phyloP scores from a whole-genome alignment of 2,329 filamentous ascomycete genomes.

The Cordyceps cicadae region DNA sequence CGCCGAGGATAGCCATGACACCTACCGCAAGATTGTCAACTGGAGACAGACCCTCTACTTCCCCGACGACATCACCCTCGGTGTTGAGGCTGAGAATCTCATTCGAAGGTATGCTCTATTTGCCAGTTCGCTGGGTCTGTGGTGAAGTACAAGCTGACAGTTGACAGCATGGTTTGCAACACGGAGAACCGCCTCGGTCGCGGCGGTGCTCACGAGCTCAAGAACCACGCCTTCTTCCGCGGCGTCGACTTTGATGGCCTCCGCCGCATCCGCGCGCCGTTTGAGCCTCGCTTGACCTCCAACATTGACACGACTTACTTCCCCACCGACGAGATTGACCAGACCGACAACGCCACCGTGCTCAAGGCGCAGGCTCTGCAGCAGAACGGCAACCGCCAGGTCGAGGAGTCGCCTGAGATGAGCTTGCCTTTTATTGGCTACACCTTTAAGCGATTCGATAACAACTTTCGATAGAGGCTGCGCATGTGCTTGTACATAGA shows the following conservation, averaged over 20 bases:
- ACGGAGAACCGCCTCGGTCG: constrained; percentile 85
- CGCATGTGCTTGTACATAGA: neutral
- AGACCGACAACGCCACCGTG: constrained; percentile 84
- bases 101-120: constrained; percentile 66
- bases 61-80: constrained; percentile 86
- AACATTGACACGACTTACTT: constrained; percentile 98
- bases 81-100: constrained; percentile 80
- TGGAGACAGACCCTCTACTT: constrained; percentile 96
- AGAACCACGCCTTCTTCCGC: constrained; percentile 89
- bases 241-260: constrained; percentile 93
- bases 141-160: constrained; percentile 12
- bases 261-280: constrained; percentile 86
- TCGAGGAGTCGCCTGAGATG: constrained; percentile 84
- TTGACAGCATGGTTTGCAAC: constrained; percentile 79
- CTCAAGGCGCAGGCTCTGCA: constrained; percentile 76
- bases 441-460: constrained; percentile 89
- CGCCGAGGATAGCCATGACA: constrained; percentile 93
- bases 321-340: constrained; percentile 96
- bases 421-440: constrained; percentile 66
- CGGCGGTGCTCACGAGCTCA: constrained; percentile 83
- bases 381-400: constrained; percentile 45
- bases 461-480: constrained; percentile 50
- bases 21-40: constrained; percentile 98
- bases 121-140: neutral
- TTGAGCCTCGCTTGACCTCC: constrained; percentile 86